phyloP scores from a whole-genome alignment of 1,139 yeast species.

The Kodamaea ohmeri region DNA sequence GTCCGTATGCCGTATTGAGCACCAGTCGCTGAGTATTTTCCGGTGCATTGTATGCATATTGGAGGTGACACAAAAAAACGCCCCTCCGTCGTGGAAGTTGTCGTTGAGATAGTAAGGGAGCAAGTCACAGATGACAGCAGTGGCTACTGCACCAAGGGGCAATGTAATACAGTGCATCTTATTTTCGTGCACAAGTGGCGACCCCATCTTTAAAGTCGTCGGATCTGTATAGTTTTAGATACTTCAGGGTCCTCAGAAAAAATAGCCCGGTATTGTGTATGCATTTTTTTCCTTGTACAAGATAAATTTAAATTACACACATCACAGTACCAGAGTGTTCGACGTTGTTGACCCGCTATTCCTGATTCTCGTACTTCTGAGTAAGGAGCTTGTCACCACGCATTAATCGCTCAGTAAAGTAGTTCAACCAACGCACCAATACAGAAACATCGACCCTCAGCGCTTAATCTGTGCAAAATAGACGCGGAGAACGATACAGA shows the following conservation, averaged over 20 bases:
- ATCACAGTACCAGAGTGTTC: neutral
- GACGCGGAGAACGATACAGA: no score
- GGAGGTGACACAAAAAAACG: neutral
- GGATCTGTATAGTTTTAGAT: neutral
- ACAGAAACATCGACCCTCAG: no score
- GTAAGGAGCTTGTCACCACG: no score
- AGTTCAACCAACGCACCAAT: no score
- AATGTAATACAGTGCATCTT: neutral
- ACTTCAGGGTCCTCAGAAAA: slow-evolving; percentile 3
- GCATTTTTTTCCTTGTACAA: neutral
- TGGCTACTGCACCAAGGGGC: no score
- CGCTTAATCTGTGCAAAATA: no score
- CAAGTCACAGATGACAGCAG: no score
- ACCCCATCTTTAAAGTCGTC: neutral
- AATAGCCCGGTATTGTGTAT: slow-evolving; percentile 1
- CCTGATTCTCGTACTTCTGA: no score
- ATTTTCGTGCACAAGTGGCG: neutral
- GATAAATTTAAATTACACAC: neutral
- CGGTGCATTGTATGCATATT: slow-evolving; percentile 1
- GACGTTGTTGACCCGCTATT: neutral
- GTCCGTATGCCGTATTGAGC: neutral
- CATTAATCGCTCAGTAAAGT: no score
- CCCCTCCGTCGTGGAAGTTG: no score
- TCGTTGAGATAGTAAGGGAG: no score
- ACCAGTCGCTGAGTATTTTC: neutral